Conservation (phyloP, 2,329 filamentous ascomycete species). For the Lachnellula hyalina region DNA sequence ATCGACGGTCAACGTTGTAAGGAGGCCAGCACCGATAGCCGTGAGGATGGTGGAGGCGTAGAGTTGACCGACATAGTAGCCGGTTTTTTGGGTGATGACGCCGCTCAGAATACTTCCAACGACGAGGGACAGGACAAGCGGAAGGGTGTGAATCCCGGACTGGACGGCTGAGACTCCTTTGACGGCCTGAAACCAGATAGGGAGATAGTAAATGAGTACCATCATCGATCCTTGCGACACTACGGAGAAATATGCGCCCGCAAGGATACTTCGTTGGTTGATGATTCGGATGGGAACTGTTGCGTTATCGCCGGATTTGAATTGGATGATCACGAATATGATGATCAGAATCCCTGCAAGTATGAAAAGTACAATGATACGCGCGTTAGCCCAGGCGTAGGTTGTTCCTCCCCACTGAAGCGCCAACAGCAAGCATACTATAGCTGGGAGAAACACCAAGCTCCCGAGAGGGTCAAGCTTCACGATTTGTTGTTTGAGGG, state of each 20-base stretch:
- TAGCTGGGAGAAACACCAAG: conserved; percentile 29
- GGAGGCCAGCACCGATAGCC: conserved; percentile 37
- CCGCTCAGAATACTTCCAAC: conserved; percentile 29
- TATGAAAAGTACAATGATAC: conserved; percentile 34
- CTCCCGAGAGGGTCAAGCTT: conserved; percentile 34
- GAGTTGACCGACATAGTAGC: conserved; percentile 26
- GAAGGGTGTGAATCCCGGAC: conserved; percentile 33
- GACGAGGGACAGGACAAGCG: conserved; percentile 31
- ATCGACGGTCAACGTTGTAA: conserved; percentile 34
- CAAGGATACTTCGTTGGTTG: conserved; percentile 33
- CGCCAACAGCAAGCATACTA: conserved; percentile 30
- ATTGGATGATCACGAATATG: conserved; percentile 31
- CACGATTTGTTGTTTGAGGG: conserved; percentile 35
- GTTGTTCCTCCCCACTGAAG: conserved; percentile 32
- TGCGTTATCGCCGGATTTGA: conserved; percentile 34
- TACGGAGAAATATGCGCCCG: conserved; percentile 29
- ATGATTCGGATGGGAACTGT: conserved; percentile 37
- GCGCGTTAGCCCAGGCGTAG: conserved; percentile 30
- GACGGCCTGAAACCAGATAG: conserved; percentile 45
- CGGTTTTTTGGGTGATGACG: conserved; percentile 26
- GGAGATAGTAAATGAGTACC: conserved; percentile 44
- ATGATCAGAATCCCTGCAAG: conserved; percentile 26
- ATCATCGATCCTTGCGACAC: conserved; percentile 30
- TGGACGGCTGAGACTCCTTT: conserved; percentile 36
- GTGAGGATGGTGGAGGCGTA: conserved; percentile 21